These are phyloP conservation scores for Debaryomyces udenii DNA, from an alignment of 1,139 yeast species.

Conservation along the genomic window DNA sequence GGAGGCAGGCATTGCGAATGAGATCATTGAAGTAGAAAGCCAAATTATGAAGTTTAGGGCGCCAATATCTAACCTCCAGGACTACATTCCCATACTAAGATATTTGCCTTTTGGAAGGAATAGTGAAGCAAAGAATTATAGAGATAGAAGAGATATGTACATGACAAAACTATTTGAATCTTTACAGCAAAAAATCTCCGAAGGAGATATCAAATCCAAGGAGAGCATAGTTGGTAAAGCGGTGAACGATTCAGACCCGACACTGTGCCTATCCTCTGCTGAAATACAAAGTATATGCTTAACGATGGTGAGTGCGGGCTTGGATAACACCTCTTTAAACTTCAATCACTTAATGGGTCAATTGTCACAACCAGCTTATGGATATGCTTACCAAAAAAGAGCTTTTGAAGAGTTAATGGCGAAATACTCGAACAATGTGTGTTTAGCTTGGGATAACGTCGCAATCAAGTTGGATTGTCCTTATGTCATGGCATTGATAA, in stretches of 20 bases:
- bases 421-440: slow-evolving; percentile 30
- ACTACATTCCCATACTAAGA: slow-evolving; percentile 60
- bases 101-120: slow-evolving; percentile 28
- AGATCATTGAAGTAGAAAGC: slow-evolving; percentile 66
- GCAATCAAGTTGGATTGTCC: slow-evolving; percentile 40
- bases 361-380: slow-evolving; percentile 50
- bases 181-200: slow-evolving; percentile 19
- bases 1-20: slow-evolving; percentile 47
- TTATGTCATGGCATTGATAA: slow-evolving; percentile 58
- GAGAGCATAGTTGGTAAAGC: slow-evolving; percentile 51
- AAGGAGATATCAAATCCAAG: slow-evolving; percentile 18
- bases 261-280: slow-evolving; percentile 25
- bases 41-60: slow-evolving; percentile 65
- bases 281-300: slow-evolving; percentile 68
- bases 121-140: slow-evolving; percentile 36
- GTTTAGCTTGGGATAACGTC: slow-evolving; percentile 52
- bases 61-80: slow-evolving; percentile 62
- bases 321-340: slow-evolving; percentile 72
- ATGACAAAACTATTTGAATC: slow-evolving; percentile 44
- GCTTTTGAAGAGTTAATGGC: slow-evolving; percentile 41
- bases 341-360: slow-evolving; percentile 65
- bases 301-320: slow-evolving; percentile 79
- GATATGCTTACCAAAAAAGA: slow-evolving; percentile 45
- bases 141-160: slow-evolving; percentile 56
- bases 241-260: slow-evolving; percentile 24